Evolutionary conservation across 1,139 yeast genomes (phyloP), one percentile per base, ranked within the genome.

Genomic region (Geotrichum klebahnii): DNA sequence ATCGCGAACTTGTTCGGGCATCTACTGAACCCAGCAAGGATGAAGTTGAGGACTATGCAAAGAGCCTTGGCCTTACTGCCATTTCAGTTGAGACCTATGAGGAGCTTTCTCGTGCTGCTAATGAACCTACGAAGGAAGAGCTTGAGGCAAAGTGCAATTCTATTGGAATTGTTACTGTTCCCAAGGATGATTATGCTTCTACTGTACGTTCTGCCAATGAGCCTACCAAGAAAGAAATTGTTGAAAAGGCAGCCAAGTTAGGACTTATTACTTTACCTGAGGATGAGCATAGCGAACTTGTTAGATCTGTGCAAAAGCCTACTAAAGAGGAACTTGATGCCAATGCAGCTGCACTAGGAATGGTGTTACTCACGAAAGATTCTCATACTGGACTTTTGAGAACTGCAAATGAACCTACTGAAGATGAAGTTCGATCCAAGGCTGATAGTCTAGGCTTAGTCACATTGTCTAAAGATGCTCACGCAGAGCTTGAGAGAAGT

Each of bases 381-480:
- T 52, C 64, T 1, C 33, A 64, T 16, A 63, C 39, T 20, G 16
- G 43, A 22, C 35, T 53, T 19, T 12, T 36, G 38, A 38, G 42
- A 12, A 42, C 46, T 32, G 45, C 53, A 2, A 36, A 36, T 26
- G 36, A 40, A 1, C 78, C 78, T 17, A 61, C 70, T 19, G 50
- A 67, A 22, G 73, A 70, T 1, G 70, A 70, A 46, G 52, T 77
- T n/a, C 49, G 56, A 10, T 59, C 60, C 3, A 63, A 63, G 33
- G 77, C 78, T 3, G 43, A 52, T n/a, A 24, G 58, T 1, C 50
- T 60, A 5, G 69, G 66, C 14, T 50, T 59, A 53, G 29, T 42
- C n/a, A n/a, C 45, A 10, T 24, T 64, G 1, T 31, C 58, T 6
- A 37, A 56, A 2, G 70, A 71, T 17, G 53, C 65, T 1, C 36